Percentiles rank a stretch among this genome's conserved stretches.
Evolutionary conservation across 345 rosid genomes (phyloP).

Genomic region (Erucastrum elatum): DNA sequence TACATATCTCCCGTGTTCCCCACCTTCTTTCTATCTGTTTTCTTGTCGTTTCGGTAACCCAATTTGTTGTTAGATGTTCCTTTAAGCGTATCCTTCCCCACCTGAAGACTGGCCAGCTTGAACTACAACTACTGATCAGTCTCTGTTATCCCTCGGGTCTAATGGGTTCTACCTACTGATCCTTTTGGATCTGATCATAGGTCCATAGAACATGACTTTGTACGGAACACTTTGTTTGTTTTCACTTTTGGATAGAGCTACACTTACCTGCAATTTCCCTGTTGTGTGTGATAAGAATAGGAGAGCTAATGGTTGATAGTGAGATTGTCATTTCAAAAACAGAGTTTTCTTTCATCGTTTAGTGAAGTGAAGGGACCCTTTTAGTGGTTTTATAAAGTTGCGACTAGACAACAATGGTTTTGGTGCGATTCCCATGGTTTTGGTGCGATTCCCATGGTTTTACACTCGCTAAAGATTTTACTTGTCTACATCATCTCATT

Average conservation of each 20-base stretch:
- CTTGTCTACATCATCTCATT: background rate
- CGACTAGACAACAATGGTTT: background rate
- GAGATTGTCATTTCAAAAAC: slow-evolving; percentile 36
- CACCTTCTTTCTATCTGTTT: slow-evolving; percentile 45
- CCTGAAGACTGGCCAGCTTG: slow-evolving; percentile 15
- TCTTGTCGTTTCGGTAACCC: slow-evolving; percentile 49
- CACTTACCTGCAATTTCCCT: slow-evolving; percentile 7
- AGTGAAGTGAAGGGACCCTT: slow-evolving; percentile 16
- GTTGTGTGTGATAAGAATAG: slow-evolving; percentile 25
- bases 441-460: background rate
- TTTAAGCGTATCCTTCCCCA: slow-evolving; percentile 46
- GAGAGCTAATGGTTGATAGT: slow-evolving; percentile 31
- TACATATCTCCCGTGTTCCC: slow-evolving; percentile 37
- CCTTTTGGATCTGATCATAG: background rate
- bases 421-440: too few species aligned
- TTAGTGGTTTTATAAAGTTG: slow-evolving; percentile 33
- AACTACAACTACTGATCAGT: background rate
- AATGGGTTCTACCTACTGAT: background rate
- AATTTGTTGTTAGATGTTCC: slow-evolving; percentile 64
- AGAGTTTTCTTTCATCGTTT: slow-evolving; percentile 19
- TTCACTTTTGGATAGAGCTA: slow-evolving; percentile 1
- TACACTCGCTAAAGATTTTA: background rate
- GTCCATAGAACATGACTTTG: background rate
- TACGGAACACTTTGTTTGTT: slow-evolving; percentile 6
- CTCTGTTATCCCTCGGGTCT: background rate